These are phyloP conservation scores for Penicillium sp. DNA, from an alignment of 2,329 filamentous ascomycete species.

Conservation along the genomic window DNA sequence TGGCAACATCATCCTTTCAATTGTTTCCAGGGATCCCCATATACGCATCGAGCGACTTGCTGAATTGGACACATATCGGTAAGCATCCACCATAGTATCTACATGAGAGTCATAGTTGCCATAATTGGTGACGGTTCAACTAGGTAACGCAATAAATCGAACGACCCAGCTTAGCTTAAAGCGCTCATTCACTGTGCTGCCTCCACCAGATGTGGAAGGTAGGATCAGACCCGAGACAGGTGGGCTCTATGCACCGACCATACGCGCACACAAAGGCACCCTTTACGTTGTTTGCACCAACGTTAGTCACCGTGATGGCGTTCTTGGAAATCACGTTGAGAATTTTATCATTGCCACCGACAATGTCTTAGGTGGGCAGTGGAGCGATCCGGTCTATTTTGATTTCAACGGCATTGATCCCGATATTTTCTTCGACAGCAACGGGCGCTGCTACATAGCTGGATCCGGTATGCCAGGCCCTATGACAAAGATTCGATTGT, in stretches of 20 bases:
- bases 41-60: constrained; percentile 46
- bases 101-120: too few species aligned
- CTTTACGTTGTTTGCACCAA: constrained; percentile 45
- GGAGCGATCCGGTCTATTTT: constrained; percentile 46
- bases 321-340: constrained; percentile 15
- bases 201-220: too few species aligned
- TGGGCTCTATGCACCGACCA: constrained; percentile 44
- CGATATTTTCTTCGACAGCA: constrained; percentile 41
- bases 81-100: too few species aligned
- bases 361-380: constrained; percentile 44
- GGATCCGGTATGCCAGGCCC: constrained; percentile 21
- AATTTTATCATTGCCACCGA: constrained; percentile 46
- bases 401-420: constrained; percentile 46
- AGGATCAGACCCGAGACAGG: constrained; percentile 17
- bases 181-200: too few species aligned
- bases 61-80: too few species aligned
- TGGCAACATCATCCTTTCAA: constrained; percentile 48
- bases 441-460: constrained; percentile 2
- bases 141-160: neutral
- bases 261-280: constrained; percentile 41
- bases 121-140: too few species aligned
- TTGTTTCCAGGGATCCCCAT: constrained; percentile 49
- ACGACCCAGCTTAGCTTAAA: too few species aligned
- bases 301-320: constrained; percentile 9
- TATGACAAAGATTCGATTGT: constrained; percentile 5